Base-by-base conservation (phyloP, 352 stramenopile species). In the Globisporangium nagaii region DNA sequence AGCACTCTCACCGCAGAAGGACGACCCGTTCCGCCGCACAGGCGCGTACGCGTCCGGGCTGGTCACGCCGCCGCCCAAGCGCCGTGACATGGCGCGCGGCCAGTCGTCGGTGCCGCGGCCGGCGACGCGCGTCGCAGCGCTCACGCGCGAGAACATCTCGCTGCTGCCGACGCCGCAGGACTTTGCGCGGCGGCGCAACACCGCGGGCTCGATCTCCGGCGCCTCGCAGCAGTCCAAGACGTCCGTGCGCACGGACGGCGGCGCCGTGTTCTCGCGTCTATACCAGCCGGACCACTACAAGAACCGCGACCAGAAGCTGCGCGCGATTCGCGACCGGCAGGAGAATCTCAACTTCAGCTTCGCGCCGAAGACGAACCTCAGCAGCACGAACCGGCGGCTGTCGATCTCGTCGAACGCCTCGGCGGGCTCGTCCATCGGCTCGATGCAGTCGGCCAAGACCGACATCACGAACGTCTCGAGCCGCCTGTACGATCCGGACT, bases 221-320 rank as follows among this genome's bases (percentile, higher is more conserved):
- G 35, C 28, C 27, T 90, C 79, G n/a, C 73, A 87, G 39, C 72
- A 87, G 50, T 91, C 80, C 30, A 75, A 71, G 34, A 86, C 77
- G 11, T 91, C 80, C 12, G 75, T 84, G 22, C 71, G 80, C 49
- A 93, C 83, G 19, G 83, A 91, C 55, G 83, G 80, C 35, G 83
- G 83, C 37, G 75, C 80, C 10, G 83, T 93, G 31, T 93, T 93
- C 56, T 90, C 80, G 27, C 68, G 83, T 10, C 59, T 93, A 52
- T 93, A 93, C 51, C 80, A 93, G 58, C 65, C 83, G n/a, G 79
- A 93, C 58, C 88, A 82, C 56, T 80, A 89, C 66, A 89, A 90
- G 70, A 83, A 72, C 28, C 76, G 80, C 25, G 83, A 91, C 15
- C 68, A 74, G 51, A 91, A 87, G 63, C 72, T 83, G 41, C 72